These are phyloP conservation scores for Trametopsis cervina DNA, from an alignment of 768 basidiomycete species.

Conservation along the genomic window DNA sequence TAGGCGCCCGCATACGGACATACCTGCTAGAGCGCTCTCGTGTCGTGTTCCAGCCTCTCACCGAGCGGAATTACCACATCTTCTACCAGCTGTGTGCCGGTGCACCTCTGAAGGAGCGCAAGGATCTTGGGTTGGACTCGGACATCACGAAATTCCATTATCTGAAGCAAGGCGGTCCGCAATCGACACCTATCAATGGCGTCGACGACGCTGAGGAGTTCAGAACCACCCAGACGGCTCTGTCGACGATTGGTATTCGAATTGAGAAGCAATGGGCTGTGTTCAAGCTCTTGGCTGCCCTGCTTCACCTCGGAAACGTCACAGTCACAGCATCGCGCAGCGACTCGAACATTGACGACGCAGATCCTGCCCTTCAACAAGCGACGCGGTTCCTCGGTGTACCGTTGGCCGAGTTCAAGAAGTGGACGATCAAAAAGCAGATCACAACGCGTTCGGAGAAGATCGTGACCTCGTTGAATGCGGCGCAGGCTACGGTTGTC, in stretches of 20 bases:
- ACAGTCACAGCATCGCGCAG: conserved; percentile 75
- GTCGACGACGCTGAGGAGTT: conserved; percentile 98
- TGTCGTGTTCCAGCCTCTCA: conserved; percentile 94
- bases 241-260: conserved; percentile 95
- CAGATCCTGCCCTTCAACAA: conserved; percentile 70
- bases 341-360: conserved; percentile 80
- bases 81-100: conserved; percentile 99
- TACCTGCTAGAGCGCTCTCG: conserved; percentile 97
- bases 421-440: conserved; percentile 98
- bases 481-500: conserved; percentile 87
- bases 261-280: conserved; percentile 99
- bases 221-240: conserved; percentile 84
- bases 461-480: conserved; percentile 83
- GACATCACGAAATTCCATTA: conserved; percentile 87
- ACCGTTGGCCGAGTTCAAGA: conserved; percentile 89
- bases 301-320: conserved; percentile 97
- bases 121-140: conserved; percentile 84
- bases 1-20: conserved; percentile 97
- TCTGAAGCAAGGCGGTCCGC: conserved; percentile 87
- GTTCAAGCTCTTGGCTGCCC: conserved; percentile 85
- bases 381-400: conserved; percentile 90
- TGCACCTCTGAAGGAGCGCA: conserved; percentile 90
- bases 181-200: conserved; percentile 79
- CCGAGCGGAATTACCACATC: conserved; percentile 98
- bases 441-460: conserved; percentile 92